Evolutionary conservation across 257 asterid species (phyloP), one percentile per base, ranked within the genome.

Genomic region (Gentiana macrophylla): DNA sequence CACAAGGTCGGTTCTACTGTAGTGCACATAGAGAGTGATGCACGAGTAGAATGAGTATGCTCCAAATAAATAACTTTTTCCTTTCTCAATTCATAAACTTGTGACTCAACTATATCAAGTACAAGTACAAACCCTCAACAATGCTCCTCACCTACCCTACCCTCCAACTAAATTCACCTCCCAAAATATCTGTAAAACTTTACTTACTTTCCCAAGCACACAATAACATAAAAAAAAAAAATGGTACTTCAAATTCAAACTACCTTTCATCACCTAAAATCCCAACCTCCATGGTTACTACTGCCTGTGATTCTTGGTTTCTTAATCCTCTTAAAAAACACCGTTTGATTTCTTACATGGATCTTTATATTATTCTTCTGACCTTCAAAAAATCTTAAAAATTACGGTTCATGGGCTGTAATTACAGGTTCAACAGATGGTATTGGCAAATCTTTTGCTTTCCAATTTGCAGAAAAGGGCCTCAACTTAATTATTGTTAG

Each of bases 381-480:
- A 63, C 71, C 74, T 0, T 13, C 78, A 0, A 91, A 79, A 67
- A 80, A 79, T 59, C 77, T 84, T 34, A 79, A 62, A 38, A 51
- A 35, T 3, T 91, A 91, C 69, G 96, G 95, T 3, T 63, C 92
- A 3, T 91, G 95, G 95, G 96, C 95, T 1, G 58, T 91, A 49
- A 53, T 91, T 55, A 84, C 96, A 24, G 96, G 98, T 4, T 72
- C 96, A 10, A 84, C 98, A 32, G 95, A 84, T 13, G 98, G 96
- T 3, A 84, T 87, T 5, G 96, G 96, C 8, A 70, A 70, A 50
- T 86, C 95, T 1, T 77, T 91, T 1, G 89, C 95, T n/a, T 74
- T 74, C 67, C 68, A 79, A 48, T 81, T 91, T 1, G 96, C 98
- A 6, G 64, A 49, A 2, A 38, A 59, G 49, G 86, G 92, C 33